Base-by-base conservation (phyloP, 2,329 filamentous ascomycete genomes). In the Pyrenophora tritici-repentis region DNA sequence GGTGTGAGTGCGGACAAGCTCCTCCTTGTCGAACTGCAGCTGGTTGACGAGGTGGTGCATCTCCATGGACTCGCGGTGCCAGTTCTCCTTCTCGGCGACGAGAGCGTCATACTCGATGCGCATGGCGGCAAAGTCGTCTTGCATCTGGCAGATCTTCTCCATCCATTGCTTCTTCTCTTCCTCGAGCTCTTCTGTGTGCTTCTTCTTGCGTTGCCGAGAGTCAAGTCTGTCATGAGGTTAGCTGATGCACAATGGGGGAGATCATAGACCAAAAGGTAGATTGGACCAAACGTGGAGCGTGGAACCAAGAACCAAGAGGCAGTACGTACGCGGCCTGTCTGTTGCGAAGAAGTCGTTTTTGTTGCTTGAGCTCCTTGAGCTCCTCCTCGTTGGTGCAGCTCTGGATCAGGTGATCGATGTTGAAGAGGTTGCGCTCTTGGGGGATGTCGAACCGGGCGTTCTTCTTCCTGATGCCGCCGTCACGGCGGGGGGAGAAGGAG, bases 401-500 rank as follows among this genome's bases (percentile, higher is more conserved):
- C 45, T 87, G 83, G 75, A 99, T 97, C 69, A 97, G 82, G 55
- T 90, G 83, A 74, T 99, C 94, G 76, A 99, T 97, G 77, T 95
- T 97, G 80, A 84, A 87, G 63, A 99, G 84, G 68, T 92, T 97
- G 56, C 92, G 86, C 77, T 97, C 94, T 37, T 90, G 86, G 8
- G 94, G 94, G 62, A 99, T 99, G 70, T 97, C 93, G 75, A 97
- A 97, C 62, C 93, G 89, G 60, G 92, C 91, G 70, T 97, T 99
- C 88, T 97, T 97, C 86, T 99, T 99, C 68, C 94, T 86, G 75
- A 97, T 95, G 55, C 94, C 91, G 64, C 95, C 91, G 49, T 90
- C 86, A 63, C 90, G 84, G 45, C 84, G 77, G 48, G 92, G 87
- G 55, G 91, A 91, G 77, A 89, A 88, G 63, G 83, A 88, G 70